Percentiles rank a stretch among this genome's conserved stretches.
These are phyloP conservation scores for Adansonia grandidieri DNA, from an alignment of 441 rosid species.

Conservation along the genomic window DNA sequence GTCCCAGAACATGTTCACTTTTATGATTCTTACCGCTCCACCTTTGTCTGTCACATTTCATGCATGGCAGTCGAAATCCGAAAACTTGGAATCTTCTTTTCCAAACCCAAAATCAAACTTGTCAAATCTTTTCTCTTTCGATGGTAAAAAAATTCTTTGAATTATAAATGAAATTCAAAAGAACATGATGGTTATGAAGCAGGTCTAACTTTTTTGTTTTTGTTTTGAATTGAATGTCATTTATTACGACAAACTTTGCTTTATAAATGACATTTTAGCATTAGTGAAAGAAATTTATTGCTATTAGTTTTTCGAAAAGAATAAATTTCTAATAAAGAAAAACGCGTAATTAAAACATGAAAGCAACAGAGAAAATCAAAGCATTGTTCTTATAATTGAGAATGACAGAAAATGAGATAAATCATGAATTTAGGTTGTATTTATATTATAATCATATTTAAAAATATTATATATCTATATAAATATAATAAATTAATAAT, in stretches of 20 bases:
- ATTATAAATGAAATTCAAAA: neutral
- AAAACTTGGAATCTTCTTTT: slow-evolving; percentile 20
- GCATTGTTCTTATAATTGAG: neutral
- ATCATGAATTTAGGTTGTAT: too few relatives aligned
- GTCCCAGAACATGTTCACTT: neutral
- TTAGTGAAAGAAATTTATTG: neutral
- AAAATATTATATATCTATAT: too few relatives aligned
- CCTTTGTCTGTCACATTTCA: neutral
- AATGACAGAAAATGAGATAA: too few relatives aligned
- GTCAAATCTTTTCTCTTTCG: neutral
- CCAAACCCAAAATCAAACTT: slow-evolving; percentile 2
- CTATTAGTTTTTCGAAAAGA: neutral
- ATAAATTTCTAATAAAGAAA: neutral
- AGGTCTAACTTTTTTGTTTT: neutral
- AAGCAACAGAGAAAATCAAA: neutral
- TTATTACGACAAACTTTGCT: neutral
- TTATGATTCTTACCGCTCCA: slow-evolving; percentile 13
- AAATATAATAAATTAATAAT: too few relatives aligned
- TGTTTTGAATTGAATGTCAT: neutral
- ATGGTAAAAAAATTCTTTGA: neutral
- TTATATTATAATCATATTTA: too few relatives aligned
- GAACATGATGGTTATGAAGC: neutral
- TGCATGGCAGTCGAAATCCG: neutral
- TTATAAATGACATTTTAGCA: neutral
- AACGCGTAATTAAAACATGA: neutral